A percentile compares a stretch with the other conserved stretches of the same genome.
Evolutionary conservation across 139 green algal genomes (phyloP).

Genomic region (Tetradesmus lagerheimii): DNA sequence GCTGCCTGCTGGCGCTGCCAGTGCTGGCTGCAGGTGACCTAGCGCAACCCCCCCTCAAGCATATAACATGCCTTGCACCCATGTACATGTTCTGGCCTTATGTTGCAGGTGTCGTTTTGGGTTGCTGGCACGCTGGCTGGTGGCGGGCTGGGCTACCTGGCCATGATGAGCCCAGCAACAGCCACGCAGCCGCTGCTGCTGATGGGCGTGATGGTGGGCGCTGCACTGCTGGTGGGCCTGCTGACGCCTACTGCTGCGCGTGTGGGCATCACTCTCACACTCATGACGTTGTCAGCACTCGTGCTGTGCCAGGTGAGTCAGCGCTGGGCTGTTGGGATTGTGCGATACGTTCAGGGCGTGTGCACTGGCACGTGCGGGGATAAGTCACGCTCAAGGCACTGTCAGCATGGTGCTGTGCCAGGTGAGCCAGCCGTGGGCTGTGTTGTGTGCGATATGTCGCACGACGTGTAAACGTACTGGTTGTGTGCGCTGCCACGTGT

Average conservation of each 20-base stretch:
- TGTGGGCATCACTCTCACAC: conserved; percentile 31
- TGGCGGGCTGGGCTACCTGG: conserved; percentile 53
- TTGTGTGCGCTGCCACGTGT: too few relatives aligned
- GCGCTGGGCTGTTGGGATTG: background rate
- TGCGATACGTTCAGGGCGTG: too few relatives aligned
- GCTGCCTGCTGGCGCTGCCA: too few relatives aligned
- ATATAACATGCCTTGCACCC: too few relatives aligned
- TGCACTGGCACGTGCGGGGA: too few relatives aligned
- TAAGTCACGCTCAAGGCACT: conserved; percentile 41
- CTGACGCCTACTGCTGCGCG: background rate
- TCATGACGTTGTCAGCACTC: conserved; percentile 51
- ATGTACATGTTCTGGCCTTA: background rate
- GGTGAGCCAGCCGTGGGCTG: background rate
- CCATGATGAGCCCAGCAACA: conserved; percentile 48
- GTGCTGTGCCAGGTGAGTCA: conserved; percentile 34
- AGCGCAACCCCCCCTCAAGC: too few relatives aligned
- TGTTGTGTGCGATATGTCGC: too few relatives aligned
- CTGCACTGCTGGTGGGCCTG: conserved; percentile 48
- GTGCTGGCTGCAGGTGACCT: too few relatives aligned
- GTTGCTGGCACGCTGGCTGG: background rate
- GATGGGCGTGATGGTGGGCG: conserved; percentile 49
- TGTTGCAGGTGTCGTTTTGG: conserved; percentile 19
- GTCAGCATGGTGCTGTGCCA: conserved; percentile 32
- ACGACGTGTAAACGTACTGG: too few relatives aligned
- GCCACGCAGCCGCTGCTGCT: conserved; percentile 59